These are phyloP conservation scores for Paramecium tetraurelia DNA, from an alignment of 73 alveolate species.

Conservation along the genomic window DNA sequence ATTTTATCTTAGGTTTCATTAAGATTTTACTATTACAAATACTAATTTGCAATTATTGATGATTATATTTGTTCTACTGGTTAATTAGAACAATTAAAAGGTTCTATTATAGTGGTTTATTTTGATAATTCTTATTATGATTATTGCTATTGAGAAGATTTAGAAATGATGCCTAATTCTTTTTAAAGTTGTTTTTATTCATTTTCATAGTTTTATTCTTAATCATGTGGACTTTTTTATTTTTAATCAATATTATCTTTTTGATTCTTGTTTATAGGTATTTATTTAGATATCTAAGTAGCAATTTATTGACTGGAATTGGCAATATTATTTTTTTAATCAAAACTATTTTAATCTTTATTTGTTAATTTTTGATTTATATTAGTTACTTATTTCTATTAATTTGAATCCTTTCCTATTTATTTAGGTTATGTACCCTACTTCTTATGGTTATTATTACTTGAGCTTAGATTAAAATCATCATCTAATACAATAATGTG, in stretches of 20 bases:
- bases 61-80: background rate
- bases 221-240: background rate
- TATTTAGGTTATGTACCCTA: background rate
- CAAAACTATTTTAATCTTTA: background rate
- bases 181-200: background rate
- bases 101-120: background rate
- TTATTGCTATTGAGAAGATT: background rate
- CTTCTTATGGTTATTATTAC: background rate
- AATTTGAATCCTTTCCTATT: background rate
- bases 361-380: background rate
- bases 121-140: background rate
- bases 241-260: background rate
- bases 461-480: background rate
- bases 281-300: background rate
- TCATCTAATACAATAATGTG: background rate
- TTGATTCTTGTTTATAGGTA: background rate
- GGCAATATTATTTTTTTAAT: background rate
- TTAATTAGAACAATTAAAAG: background rate
- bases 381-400: background rate
- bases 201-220: background rate
- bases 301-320: background rate
- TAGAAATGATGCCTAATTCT: background rate
- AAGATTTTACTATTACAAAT: background rate
- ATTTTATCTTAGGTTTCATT: background rate
- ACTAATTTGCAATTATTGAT: background rate